Evolutionary conservation across 2,329 filamentous ascomycete species (phyloP), one percentile per base, ranked within the genome.

Genomic region (Ophiostoma sp.): DNA sequence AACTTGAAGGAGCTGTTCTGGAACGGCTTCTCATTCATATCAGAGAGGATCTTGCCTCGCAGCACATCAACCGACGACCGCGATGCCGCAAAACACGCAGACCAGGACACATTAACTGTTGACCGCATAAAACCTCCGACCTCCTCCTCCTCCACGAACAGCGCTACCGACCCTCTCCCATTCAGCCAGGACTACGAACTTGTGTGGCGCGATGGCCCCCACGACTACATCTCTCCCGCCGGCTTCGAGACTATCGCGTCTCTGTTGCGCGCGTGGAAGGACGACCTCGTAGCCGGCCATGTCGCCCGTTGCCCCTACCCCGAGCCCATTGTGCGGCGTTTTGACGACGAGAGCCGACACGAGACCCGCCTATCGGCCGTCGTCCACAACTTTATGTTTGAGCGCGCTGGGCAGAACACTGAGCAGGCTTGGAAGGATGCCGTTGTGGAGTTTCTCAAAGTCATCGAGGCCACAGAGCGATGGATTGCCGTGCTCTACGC

Each of bases 371-470:
- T 77, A 2, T 77, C 76, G 2, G 75, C 78, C 19, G 75, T 77
- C 11, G 59, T 80, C 11, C 77, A 79, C 75, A 78, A 79, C 63
- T 75, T 77, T 45, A 79, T 78, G 77, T 75, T 77, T 57, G 73
- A 72, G 48, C 75, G 71, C n/a, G 25, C 61, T 64, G 61, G 75
- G 25, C 63, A 71, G 7, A 75, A 78, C 25, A 75, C 76, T 15
- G 73, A 76, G 7, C 57, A 77, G 9, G 75, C 75, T 3, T 77
- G 75, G 75, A 68, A 75, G 15, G 75, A 75, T 9, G 68, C 74
- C 12, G 68, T 70, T 0, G 31, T 48, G 7, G 72, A 57, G 59
- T 76, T 80, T n/a, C 31, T 73, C 1, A 19, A 74, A 11, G 74
- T 71, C 25, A 70, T 77, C 6, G 48, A 74, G 9, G 68, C 64